Evolutionary conservation across 805 yeast genomes (phyloP).

Genomic region (Wickerhamiella cacticola): DNA sequence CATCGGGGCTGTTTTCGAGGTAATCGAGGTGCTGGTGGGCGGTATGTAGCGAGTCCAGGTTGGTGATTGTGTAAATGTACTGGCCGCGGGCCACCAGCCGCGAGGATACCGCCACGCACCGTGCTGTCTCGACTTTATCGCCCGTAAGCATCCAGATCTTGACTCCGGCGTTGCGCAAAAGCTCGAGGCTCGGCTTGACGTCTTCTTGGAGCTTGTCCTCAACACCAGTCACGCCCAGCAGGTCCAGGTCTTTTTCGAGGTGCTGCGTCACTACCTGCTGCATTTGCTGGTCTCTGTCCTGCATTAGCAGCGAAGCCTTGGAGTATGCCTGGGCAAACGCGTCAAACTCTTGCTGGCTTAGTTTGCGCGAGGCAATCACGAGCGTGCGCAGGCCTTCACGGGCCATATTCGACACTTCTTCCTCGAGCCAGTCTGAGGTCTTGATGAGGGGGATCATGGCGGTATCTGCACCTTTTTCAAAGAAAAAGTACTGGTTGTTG

Average conservation of each 20-base stretch:
- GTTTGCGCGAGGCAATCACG: constrained; percentile 77
- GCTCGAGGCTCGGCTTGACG: constrained; percentile 84
- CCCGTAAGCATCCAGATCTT: constrained; percentile 99
- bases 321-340: constrained; percentile 53
- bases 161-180: constrained; percentile 88
- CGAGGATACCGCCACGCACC: constrained; percentile 95
- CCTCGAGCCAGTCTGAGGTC: constrained; percentile 90
- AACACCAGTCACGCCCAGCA: constrained; percentile 90
- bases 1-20: constrained; percentile 47
- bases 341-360: constrained; percentile 43
- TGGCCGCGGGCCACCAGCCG: constrained; percentile 89
- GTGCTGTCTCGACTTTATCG: constrained; percentile 96
- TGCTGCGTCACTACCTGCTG: constrained; percentile 52
- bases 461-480: constrained; percentile 92
- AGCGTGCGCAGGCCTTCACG: constrained; percentile 93
- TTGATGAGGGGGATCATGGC: constrained; percentile 80
- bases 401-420: constrained; percentile 95
- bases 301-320: constrained; percentile 67
- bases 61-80: constrained; percentile 75
- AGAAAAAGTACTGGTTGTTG: constrained; percentile 67
- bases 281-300: constrained; percentile 65
- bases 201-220: constrained; percentile 89
- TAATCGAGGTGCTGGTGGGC: constrained; percentile 71
- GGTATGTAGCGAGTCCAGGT: constrained; percentile 42
- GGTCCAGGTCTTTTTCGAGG: constrained; percentile 72